Percentiles rank a stretch among this genome's conserved stretches.
Conservation (phyloP, 805 yeast genomes). For the Saccharomycopsis vini region DNA sequence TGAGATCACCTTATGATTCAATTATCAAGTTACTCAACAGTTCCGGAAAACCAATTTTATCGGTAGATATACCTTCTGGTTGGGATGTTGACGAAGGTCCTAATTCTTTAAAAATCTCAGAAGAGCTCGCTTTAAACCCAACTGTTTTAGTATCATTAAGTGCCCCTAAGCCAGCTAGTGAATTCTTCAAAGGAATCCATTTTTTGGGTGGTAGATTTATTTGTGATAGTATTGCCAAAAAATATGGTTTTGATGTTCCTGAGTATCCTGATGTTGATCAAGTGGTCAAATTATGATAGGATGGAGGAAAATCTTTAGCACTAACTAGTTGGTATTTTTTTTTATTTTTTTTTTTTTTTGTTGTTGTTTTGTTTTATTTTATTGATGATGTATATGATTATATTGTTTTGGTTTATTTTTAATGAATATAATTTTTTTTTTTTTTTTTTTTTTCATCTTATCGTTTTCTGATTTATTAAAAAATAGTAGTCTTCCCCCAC, state of each 20-base stretch:
- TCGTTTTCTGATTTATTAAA: no score
- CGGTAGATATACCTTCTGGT: conserved; percentile 91
- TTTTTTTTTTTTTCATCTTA: no score
- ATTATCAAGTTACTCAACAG: conserved; percentile 35
- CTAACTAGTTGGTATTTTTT: no score
- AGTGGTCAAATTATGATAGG: conserved; percentile 26
- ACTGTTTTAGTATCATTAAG: conserved; percentile 68
- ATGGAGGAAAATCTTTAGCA: no score
- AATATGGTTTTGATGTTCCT: conserved; percentile 64
- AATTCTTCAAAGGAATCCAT: conserved; percentile 43
- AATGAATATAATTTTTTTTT: no score
- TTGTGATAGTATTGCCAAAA: conserved; percentile 52
- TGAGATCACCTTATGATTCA: conserved; percentile 64
- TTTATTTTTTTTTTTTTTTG: no score
- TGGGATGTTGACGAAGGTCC: conserved; percentile 96
- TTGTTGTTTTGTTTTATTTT: no score
- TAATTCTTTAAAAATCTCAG: conserved; percentile 27
- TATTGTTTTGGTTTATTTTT: no score
- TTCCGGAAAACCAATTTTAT: conserved; percentile 44
- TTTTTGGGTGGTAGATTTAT: conserved; percentile 90
- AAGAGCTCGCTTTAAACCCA: conserved; percentile 13
- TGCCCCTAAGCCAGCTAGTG: conserved; percentile 88
- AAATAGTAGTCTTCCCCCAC: no score
- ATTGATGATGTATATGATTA: no score
- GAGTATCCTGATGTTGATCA: conserved; percentile 51